Percentiles rank a stretch among this genome's conserved stretches.
Conservation (phyloP, 2,329 filamentous ascomycete species). For the Penicillium sp. region DNA sequence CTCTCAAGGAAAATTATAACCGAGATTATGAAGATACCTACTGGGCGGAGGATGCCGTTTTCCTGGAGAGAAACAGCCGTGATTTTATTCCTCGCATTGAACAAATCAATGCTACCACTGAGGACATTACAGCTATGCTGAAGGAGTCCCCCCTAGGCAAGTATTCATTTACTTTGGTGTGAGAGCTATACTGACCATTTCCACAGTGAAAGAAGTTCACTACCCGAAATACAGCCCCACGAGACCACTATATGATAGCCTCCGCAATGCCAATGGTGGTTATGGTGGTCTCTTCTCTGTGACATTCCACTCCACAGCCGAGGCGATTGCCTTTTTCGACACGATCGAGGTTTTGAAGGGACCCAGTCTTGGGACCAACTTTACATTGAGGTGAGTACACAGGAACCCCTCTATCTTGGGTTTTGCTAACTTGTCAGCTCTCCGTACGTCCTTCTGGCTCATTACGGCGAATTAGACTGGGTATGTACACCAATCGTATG, state of each 20-base stretch:
- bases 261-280: conserved; percentile 68
- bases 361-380: conserved; percentile 93
- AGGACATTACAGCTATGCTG: conserved; percentile 74
- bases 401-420: not conserved
- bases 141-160: conserved; percentile 53
- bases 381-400: conserved; percentile 65
- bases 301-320: conserved; percentile 67
- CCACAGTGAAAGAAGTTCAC: conserved; percentile 70
- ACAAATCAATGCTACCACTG: conserved; percentile 80
- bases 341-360: conserved; percentile 84
- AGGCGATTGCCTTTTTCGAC: conserved; percentile 82
- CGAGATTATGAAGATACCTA: conserved; percentile 80
- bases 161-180: conserved; percentile 5
- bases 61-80: conserved; percentile 93
- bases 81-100: conserved; percentile 82
- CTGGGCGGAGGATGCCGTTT: conserved; percentile 91
- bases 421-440: conserved; percentile 51
- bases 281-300: conserved; percentile 89
- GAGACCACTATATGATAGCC: conserved; percentile 71
- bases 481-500: conserved; percentile 40
- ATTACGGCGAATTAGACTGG: conserved; percentile 93
- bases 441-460: conserved; percentile 86
- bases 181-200: conserved; percentile 29
- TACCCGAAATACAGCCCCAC: conserved; percentile 81
- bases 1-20: conserved; percentile 64